Evolutionary conservation across 2,329 filamentous ascomycete genomes (phyloP).

Genomic region (Xylariaceae sp.): DNA sequence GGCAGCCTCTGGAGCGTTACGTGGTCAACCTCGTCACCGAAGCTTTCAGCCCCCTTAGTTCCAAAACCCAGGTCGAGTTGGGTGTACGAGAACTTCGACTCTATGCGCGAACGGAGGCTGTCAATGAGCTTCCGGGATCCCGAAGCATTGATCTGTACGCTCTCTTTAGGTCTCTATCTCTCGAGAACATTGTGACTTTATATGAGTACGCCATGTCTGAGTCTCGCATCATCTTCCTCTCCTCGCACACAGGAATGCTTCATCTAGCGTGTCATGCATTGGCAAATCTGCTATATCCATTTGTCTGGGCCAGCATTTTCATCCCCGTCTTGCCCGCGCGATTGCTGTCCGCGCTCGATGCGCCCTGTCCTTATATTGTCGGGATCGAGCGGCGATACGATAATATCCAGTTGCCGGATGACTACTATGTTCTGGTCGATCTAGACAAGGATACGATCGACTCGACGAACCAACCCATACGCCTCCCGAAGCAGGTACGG

Average conservation of each 20-base stretch:
- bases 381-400: constrained; percentile 93
- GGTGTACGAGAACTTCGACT: constrained; percentile 83
- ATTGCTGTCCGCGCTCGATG: constrained; percentile 84
- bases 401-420: constrained; percentile 78
- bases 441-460: constrained; percentile 88
- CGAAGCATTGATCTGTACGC: constrained; percentile 90
- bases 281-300: constrained; percentile 77
- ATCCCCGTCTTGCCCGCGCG: constrained; percentile 88
- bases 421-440: constrained; percentile 94
- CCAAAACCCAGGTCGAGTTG: constrained; percentile 93
- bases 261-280: constrained; percentile 89
- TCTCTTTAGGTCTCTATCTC: constrained; percentile 81
- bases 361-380: constrained; percentile 94
- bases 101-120: constrained; percentile 87
- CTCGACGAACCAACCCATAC: constrained; percentile 70
- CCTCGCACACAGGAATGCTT: constrained; percentile 93
- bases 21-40: constrained; percentile 96
- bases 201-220: constrained; percentile 93
- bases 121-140: constrained; percentile 88
- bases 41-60: constrained; percentile 85
- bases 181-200: constrained; percentile 86
- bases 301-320: constrained; percentile 91
- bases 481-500: constrained; percentile 81
- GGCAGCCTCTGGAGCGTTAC: constrained; percentile 95
- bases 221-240: constrained; percentile 92